These are phyloP conservation scores for Corynespora cassiicola DNA, from an alignment of 2,329 filamentous ascomycete species.

Conservation along the genomic window DNA sequence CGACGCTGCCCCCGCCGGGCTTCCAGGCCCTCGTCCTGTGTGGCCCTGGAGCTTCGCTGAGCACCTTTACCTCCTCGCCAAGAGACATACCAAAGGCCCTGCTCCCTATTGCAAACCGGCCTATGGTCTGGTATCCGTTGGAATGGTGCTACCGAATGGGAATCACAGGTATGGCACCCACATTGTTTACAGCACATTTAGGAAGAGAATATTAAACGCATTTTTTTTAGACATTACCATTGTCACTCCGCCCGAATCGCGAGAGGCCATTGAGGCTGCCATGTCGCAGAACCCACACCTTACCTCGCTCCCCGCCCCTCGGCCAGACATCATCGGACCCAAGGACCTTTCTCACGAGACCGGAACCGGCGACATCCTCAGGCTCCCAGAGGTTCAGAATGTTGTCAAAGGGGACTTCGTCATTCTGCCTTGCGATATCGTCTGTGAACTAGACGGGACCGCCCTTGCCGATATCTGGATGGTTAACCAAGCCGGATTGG, in stretches of 20 bases:
- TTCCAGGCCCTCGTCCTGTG: conserved; percentile 85
- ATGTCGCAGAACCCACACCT: conserved; percentile 80
- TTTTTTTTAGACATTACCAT: conserved; percentile 58
- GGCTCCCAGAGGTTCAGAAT: conserved; percentile 80
- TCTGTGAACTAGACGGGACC: conserved; percentile 87
- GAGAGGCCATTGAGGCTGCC: conserved; percentile 70
- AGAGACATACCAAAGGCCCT: conserved; percentile 84
- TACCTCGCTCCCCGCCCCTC: conserved; percentile 74
- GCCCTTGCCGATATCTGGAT: conserved; percentile 91
- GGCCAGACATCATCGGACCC: conserved; percentile 78
- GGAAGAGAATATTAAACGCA: too few relatives aligned
- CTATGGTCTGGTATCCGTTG: conserved; percentile 89
- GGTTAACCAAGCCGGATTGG: conserved; percentile 76
- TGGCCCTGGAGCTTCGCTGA: conserved; percentile 80
- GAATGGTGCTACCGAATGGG: conserved; percentile 86
- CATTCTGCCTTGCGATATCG: conserved; percentile 88
- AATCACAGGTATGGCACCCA: conserved; percentile 73
- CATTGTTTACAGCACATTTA: too few relatives aligned
- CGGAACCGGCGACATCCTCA: conserved; percentile 86
- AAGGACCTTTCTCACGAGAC: conserved; percentile 79
- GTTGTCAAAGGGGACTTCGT: conserved; percentile 85
- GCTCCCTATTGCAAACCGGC: conserved; percentile 80
- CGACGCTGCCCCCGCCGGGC: conserved; percentile 75
- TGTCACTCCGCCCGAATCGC: conserved; percentile 63
- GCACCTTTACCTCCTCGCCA: conserved; percentile 81